Evolutionary conservation across 2,329 filamentous ascomycete species (phyloP).

Genomic region (Penicillium hordei): DNA sequence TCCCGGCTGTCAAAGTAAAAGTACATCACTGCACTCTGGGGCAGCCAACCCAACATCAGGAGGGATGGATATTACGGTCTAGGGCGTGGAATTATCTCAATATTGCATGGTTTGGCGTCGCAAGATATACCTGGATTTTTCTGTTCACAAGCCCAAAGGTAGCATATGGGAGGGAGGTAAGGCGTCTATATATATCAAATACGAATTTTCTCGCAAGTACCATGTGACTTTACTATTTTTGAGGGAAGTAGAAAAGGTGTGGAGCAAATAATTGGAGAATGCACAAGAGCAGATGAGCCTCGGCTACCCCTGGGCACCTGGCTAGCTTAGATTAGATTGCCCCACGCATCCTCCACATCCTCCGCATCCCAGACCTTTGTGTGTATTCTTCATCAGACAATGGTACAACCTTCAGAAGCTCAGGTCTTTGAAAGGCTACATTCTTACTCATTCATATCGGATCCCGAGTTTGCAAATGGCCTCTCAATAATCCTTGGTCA

Average conservation of each 20-base stretch:
- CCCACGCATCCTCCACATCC: conserved; percentile 13
- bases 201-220: neutral
- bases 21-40: conserved; percentile 3
- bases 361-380: neutral
- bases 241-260: neutral
- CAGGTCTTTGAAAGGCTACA: conserved; percentile 35
- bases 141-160: neutral
- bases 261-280: neutral
- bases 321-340: neutral
- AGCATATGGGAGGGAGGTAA: neutral
- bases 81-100: conserved; percentile 1
- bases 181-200: neutral
- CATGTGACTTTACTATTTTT: neutral
- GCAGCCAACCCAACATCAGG: conserved; percentile 29
- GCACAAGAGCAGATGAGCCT: conserved; percentile 6
- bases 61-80: conserved; percentile 35
- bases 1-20: conserved; percentile 71
- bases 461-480: conserved; percentile 49
- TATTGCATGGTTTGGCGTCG: conserved; percentile 18
- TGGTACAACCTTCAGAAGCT: conserved; percentile 7
- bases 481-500: conserved; percentile 49
- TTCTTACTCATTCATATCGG: conserved; percentile 42
- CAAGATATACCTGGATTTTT: conserved; percentile 4
- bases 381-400: conserved; percentile 6
- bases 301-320: conserved; percentile 3